These are phyloP conservation scores for Phialemonium atrogriseum DNA, from an alignment of 2,329 filamentous ascomycete genomes.

Conservation along the genomic window DNA sequence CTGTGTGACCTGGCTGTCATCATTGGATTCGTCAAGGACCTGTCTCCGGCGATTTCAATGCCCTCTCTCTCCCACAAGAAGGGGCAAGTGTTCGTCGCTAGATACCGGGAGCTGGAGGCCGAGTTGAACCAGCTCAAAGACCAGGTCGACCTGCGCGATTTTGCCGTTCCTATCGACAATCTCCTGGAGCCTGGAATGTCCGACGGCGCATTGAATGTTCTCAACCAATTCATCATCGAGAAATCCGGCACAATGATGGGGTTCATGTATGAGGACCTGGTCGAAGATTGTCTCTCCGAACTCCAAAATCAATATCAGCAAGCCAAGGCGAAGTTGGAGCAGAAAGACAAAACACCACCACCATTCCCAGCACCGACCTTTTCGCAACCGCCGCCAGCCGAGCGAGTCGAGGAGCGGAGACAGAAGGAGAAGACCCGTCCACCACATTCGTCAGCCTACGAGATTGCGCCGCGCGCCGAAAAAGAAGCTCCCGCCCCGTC, in stretches of 20 bases:
- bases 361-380: constrained; percentile 3
- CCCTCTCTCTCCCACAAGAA: constrained; percentile 30
- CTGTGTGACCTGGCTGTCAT: constrained; percentile 29
- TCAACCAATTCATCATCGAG: constrained; percentile 27
- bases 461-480: constrained; percentile 13
- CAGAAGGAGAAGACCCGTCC: constrained; percentile 37
- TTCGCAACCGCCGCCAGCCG: not conserved
- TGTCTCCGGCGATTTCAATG: constrained; percentile 23
- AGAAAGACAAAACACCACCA: constrained; percentile 1
- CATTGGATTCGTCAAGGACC: constrained; percentile 28
- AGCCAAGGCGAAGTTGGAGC: constrained; percentile 13
- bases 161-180: constrained; percentile 30
- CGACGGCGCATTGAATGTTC: constrained; percentile 21
- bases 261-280: constrained; percentile 31
- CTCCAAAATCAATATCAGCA: constrained; percentile 20
- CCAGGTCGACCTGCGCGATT: constrained; percentile 29
- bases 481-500: not conserved
- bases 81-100: constrained; percentile 26
- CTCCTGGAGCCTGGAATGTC: constrained; percentile 31
- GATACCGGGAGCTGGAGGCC: constrained; percentile 21
- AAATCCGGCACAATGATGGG: constrained; percentile 28
- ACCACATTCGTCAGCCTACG: constrained; percentile 23
- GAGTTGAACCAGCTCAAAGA: constrained; percentile 30
- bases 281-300: constrained; percentile 26
- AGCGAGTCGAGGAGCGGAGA: constrained; percentile 23